Evolutionary conservation across 192 early-diverging fungal genomes (phyloP).

Genomic region (Ambispora gerdemannii): DNA sequence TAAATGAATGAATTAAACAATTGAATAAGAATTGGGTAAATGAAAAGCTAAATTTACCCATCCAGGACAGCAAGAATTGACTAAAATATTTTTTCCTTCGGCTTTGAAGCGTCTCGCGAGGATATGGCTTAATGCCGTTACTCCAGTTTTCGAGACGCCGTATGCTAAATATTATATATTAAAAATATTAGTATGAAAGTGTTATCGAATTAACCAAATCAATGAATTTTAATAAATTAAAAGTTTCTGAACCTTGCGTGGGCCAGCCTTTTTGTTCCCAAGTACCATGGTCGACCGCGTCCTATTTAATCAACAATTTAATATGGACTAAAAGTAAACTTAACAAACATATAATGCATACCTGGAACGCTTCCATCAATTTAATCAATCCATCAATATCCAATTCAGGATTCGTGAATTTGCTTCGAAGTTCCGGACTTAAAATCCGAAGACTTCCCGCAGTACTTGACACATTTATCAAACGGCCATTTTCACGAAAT

Average conservation of each 20-base stretch:
- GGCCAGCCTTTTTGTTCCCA: conserved; percentile 26
- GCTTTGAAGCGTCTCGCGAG: conserved; percentile 13
- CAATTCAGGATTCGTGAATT: conserved; percentile 4
- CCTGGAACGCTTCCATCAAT: conserved; percentile 16
- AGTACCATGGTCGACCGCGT: conserved; percentile 11
- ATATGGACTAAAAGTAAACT: not conserved
- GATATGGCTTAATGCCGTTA: not conserved
- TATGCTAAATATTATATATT: conserved; percentile 11
- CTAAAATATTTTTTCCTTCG: conserved; percentile 24
- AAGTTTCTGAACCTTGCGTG: not conserved
- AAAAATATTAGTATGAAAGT: not conserved
- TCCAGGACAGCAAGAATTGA: conserved; percentile 24
- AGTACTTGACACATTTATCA: conserved; percentile 8
- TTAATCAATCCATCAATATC: conserved; percentile 20
- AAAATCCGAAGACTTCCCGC: not conserved
- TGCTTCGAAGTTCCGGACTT: not conserved
- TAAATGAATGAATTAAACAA: too few relatives aligned
- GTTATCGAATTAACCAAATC: not conserved
- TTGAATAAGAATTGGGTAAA: not conserved
- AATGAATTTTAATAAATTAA: not conserved
- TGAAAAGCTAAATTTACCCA: conserved; percentile 13
- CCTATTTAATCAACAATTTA: not conserved
- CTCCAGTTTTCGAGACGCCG: conserved; percentile 8
- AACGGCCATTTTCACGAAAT: conserved; percentile 2
- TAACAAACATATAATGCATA: not conserved